phyloP scores from a whole-genome alignment of 129 eudicot genomes.

The Centella asiatica region DNA sequence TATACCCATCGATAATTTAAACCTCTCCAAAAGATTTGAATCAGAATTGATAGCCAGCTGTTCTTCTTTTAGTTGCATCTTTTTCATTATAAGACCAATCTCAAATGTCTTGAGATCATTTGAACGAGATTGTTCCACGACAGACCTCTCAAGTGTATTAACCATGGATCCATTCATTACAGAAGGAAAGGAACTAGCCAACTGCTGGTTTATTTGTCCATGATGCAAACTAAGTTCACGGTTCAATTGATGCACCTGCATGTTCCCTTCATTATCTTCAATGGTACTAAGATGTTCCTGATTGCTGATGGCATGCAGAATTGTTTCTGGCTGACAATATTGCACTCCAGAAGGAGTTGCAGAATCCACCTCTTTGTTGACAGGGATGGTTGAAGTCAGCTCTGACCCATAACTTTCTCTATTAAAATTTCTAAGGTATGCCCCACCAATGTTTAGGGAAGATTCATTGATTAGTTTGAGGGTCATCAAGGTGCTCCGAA shows the following conservation, averaged over 20 bases:
- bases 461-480: constrained; percentile 53
- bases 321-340: constrained; percentile 19
- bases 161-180: constrained; percentile 17
- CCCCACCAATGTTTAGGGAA: constrained; percentile 17
- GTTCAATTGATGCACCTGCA: constrained; percentile 12
- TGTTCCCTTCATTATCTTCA: constrained; percentile 18
- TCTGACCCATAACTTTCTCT: constrained; percentile 12
- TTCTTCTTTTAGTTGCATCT: constrained; percentile 68
- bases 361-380: constrained; percentile 16
- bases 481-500: constrained; percentile 81
- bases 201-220: constrained; percentile 27
- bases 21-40: constrained; percentile 61
- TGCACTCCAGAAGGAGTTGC: constrained; percentile 3
- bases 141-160: constrained; percentile 53
- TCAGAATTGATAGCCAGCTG: constrained; percentile 48
- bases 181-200: constrained; percentile 21
- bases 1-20: constrained; percentile 72
- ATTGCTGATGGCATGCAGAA: constrained; percentile 9
- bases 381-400: constrained; percentile 3
- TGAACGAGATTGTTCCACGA: constrained; percentile 75
- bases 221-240: constrained; percentile 38
- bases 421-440: background rate
- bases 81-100: constrained; percentile 59
- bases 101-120: constrained; percentile 64
- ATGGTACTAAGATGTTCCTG: background rate